These are phyloP conservation scores for Viridothelium virens DNA, from an alignment of 495 filamentous ascomycete genomes.

Conservation along the genomic window DNA sequence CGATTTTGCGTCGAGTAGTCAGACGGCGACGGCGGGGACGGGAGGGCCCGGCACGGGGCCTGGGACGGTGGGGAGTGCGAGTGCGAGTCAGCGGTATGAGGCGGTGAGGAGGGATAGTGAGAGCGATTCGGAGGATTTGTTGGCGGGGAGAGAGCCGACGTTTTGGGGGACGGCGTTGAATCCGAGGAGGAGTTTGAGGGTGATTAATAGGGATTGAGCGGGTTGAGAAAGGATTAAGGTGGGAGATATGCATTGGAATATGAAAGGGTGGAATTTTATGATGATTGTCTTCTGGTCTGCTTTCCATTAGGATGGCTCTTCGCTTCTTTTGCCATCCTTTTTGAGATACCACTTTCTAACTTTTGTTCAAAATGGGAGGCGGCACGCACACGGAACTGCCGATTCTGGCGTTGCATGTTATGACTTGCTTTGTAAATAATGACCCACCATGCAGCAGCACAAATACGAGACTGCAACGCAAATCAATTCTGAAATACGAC, in stretches of 20 bases:
- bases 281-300: background rate
- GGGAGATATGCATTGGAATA: background rate
- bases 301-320: background rate
- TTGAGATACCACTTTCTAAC: slow-evolving; percentile 5
- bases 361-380: background rate
- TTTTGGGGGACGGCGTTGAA: slow-evolving; percentile 65
- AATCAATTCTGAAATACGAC: background rate
- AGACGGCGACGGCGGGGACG: slow-evolving; percentile 15
- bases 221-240: background rate
- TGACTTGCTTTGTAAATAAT: slow-evolving; percentile 2
- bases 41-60: background rate
- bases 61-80: background rate
- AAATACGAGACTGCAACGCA: background rate
- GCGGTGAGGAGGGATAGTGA: slow-evolving; percentile 23
- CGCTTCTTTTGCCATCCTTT: background rate
- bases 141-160: slow-evolving; percentile 59
- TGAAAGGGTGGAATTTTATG: background rate
- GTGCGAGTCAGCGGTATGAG: slow-evolving; percentile 17
- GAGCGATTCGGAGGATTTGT: slow-evolving; percentile 47
- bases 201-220: slow-evolving; percentile 51
- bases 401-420: background rate
- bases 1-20: slow-evolving; percentile 1
- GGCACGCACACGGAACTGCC: background rate
- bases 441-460: background rate
- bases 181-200: slow-evolving; percentile 62